Base-by-base conservation (phyloP, 1,139 yeast genomes). In the Suhomyces bokatorum region DNA sequence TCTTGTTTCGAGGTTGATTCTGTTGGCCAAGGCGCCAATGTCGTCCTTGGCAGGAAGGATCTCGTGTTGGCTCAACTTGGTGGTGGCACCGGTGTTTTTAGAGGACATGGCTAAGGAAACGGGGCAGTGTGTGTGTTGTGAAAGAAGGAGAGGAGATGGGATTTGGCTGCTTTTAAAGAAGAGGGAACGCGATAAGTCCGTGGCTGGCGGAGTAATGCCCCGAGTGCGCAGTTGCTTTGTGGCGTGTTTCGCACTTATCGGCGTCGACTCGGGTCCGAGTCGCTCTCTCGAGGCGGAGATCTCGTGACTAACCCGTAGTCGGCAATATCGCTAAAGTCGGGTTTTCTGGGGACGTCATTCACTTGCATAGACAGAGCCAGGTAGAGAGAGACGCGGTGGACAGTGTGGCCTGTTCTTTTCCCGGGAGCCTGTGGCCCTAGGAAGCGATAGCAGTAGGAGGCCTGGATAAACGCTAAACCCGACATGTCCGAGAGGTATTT, bases 11-110 rank as follows among this genome's bases (percentile, higher is more conserved):
- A 63, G 59, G 63, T 87, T 87, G 58, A 87, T 87, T 59, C 96
- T 72, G 74, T 87, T 87, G 44, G 83, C 95, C 44, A 87, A 72
- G 6, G 96, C 95, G 32, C 93, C 95, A 17, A 83, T 68, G 59
- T 87, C 96, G 29, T 78, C 77, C 47, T 84, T 84, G 16, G 81
- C 74, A 1, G 96, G 95, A 36, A 87, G 74, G 39, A 83, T 77
- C 57, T 83, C 89, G 37, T 47, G 51, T 27, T 78, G 85, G 27
- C 71, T 63, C 44, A 78, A 63, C 52, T 71, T 78, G 49, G 73
- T 60, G 41, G 67, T 64, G 37, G 70, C 65, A 38, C 66, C 68
- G 29, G 35, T 11, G 33, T 17, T 43, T 20, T 30, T 39, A 26
- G 20, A 20, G 26, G 36, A 34, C 36, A 34, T 34, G 17, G 16